phyloP scores from a whole-genome alignment of 805 yeast genomes.

The Starmerella davenportii region DNA sequence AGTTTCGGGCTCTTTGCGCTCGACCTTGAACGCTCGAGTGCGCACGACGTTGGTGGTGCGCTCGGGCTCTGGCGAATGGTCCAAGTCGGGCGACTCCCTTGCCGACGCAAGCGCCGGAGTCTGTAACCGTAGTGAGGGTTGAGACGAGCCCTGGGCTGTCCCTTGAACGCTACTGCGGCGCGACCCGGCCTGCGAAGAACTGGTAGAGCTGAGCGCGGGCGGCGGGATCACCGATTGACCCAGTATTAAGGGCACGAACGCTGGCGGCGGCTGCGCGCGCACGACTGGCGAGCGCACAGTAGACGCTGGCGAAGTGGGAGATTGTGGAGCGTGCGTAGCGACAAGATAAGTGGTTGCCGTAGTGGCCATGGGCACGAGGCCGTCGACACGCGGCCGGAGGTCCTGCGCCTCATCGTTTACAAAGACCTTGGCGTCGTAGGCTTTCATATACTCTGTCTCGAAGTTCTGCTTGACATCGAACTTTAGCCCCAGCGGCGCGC shows the following conservation, averaged over 20 bases:
- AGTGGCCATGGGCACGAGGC: not conserved
- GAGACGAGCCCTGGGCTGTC: not conserved
- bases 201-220: not conserved
- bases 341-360: not conserved
- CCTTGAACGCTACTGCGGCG: not conserved
- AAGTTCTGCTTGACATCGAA: conserved; percentile 5
- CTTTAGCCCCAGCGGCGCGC: conserved; percentile 42
- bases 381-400: not conserved
- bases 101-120: not conserved
- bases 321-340: not conserved
- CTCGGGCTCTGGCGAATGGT: not conserved
- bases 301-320: not conserved
- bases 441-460: conserved; percentile 27
- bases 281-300: not conserved
- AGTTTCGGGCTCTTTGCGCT: not conserved
- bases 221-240: not conserved
- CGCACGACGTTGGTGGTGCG: not conserved
- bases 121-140: not conserved
- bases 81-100: not conserved
- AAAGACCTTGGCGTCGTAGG: conserved; percentile 49
- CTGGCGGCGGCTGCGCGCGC: not conserved
- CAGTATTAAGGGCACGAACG: not conserved
- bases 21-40: not conserved
- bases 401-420: conserved; percentile 1
- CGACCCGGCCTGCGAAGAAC: not conserved